Evolutionary conservation across 805 yeast genomes (phyloP).

Genomic region (Nakazawaea wickerhamii): DNA sequence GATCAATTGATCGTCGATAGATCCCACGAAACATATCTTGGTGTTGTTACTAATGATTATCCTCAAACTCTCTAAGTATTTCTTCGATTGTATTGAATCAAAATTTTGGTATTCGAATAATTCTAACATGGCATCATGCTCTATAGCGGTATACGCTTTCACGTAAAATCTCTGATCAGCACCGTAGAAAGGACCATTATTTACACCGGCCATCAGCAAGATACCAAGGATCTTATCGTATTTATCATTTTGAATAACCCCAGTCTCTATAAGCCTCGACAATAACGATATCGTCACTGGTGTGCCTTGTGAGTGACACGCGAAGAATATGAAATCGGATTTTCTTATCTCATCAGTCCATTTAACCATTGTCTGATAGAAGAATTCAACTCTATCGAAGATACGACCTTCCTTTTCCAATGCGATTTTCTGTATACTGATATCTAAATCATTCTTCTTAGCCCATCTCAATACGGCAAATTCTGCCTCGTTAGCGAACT

Average conservation of each 20-base stretch:
- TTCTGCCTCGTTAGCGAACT: conserved; percentile 90
- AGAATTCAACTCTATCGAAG: conserved; percentile 77
- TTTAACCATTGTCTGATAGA: conserved; percentile 63
- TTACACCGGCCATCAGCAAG: conserved; percentile 93
- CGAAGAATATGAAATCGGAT: conserved; percentile 86
- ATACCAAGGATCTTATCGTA: conserved; percentile 53
- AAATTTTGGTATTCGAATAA: conserved; percentile 83
- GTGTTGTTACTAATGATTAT: conserved; percentile 63
- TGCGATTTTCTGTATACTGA: conserved; percentile 83
- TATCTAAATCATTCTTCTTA: conserved; percentile 32
- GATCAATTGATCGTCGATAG: conserved; percentile 89
- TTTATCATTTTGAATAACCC: conserved; percentile 33
- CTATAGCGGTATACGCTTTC: conserved; percentile 86
- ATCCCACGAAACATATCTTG: conserved; percentile 78
- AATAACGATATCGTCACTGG: conserved; percentile 82
- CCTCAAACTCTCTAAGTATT: conserved; percentile 61
- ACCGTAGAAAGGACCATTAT: conserved; percentile 91
- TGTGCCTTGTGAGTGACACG: conserved; percentile 94
- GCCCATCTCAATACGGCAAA: conserved; percentile 68
- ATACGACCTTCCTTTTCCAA: conserved; percentile 91
- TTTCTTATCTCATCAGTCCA: conserved; percentile 42
- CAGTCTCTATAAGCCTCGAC: conserved; percentile 67
- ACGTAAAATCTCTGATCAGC: conserved; percentile 78
- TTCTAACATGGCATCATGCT: conserved; percentile 80
- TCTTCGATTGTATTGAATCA: conserved; percentile 64